Base-by-base conservation (phyloP, 257 asterid genomes). In the Capsicum pubescens region DNA sequence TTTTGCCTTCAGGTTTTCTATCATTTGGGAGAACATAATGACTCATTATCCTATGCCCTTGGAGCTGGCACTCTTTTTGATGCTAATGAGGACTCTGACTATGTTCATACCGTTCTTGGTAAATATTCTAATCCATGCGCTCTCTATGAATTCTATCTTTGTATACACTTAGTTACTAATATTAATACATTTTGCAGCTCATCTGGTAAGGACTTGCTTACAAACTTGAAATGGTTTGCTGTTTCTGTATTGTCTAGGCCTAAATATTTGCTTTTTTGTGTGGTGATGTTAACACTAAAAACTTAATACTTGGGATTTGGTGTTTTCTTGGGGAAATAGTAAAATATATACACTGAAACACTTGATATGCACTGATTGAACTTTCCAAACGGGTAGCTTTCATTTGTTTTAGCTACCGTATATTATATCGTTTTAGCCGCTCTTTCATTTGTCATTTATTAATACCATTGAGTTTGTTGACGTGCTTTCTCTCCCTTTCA, bases 51-150 rank as follows among this genome's bases (percentile, higher is more conserved):
- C 7, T 95, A 95, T 89, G 99, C 98, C 86, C 92, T 95, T 84
- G 98, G 98, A 56, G 98, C 98, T 71, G 98, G 97, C 77, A 94
- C 97, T 66, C 91, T 88, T 42, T 94, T 94, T 79, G 93, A 94
- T 63, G 96, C 94, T 68, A 91, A 95, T 6, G 98, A 94, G 86
- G 99, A 92, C 86, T 89, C 98, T 21, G 98, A 95, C 82, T 95
- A 93, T 86, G 94, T 92, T 97, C 26, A 26, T 26, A 26, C 26
- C 26, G 26, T 95, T 80, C 97, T 93, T 32, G 97, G 98, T 95
- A 85, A 86, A 19, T 63, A 70, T n/a, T 71, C 36, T n/a, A 71
- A 71, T 71, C 58, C 2, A 1, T 10, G 58, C 39, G 46, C 16
- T 44, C 58, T 44, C 79, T n/a, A 10, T 71, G 79, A 46, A 46